These are phyloP conservation scores for Rosa chinensis DNA, from an alignment of 306 rosid species.

Conservation along the genomic window DNA sequence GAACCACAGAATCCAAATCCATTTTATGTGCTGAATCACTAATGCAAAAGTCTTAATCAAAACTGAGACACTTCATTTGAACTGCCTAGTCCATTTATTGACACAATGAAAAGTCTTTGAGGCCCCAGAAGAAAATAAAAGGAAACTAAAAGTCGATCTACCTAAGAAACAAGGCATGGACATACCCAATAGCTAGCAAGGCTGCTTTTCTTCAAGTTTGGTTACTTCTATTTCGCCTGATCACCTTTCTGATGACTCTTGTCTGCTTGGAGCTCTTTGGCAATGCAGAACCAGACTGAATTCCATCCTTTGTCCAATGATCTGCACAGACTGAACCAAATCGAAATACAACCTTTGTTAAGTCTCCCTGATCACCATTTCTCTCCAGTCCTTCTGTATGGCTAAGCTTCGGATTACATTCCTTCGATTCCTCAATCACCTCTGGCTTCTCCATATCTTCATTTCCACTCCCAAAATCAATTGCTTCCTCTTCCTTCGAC, in stretches of 20 bases:
- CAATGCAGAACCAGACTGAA: neutral
- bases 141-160: too few species aligned
- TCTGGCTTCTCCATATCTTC: neutral
- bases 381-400: neutral
- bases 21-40: too few species aligned
- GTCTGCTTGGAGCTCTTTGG: neutral
- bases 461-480: neutral
- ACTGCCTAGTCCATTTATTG: neutral
- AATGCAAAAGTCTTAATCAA: neutral
- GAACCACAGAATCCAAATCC: neutral
- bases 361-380: neutral
- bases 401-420: neutral
- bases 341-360: too few species aligned
- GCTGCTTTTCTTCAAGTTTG: neutral
- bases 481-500: neutral
- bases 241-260: neutral
- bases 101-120: neutral
- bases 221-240: neutral
- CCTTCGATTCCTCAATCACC: neutral
- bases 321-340: neutral
- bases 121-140: neutral
- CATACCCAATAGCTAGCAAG: neutral
- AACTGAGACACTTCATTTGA: neutral
- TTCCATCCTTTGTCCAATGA: neutral
- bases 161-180: neutral